Evolutionary conservation across 164 flowering plant species (phyloP), one percentile per base, ranked within the genome.

Genomic region (Cinnamomum micranthum): DNA sequence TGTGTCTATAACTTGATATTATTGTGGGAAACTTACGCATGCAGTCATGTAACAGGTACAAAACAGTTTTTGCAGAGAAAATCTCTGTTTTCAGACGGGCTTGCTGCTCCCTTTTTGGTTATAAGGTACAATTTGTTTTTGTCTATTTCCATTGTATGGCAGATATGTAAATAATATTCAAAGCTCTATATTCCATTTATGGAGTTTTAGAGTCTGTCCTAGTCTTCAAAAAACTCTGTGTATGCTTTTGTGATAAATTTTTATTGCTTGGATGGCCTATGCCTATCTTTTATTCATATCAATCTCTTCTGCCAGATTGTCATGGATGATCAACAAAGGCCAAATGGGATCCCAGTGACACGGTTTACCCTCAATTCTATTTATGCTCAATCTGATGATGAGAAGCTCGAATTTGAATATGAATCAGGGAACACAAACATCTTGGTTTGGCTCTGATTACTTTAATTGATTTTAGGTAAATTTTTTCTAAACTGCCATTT

Each of bases 101-200:
- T n/a, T 94, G 99, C 75, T 94, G 99, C 75, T 95, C 91, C 28
- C 94, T 96, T 75, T 96, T 96, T 82, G 98, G 99, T 77, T 96
- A 96, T 85, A 93, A 94, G 98, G 99, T 96, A 83, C 50, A 17
- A 25, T 55, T 35, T 65, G 28, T 65, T 69, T 59, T 62, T 1
- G 5, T 20, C 35, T 14, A 51, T 58, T 68, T 27, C 51, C 31
- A 63, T 69, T 14, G 28, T 55, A 41, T 55, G n/a, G 7, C 60
- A 55, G 60, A 15, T 41, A 41, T 6, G 47, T 41, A 41, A 41
- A 41, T 41, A 41, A 41, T 41, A 41, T 55, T 22, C 47, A 20
- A 65, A 23, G 51, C 14, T 27, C 52, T 27, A 27, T 35, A 11
- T 15, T 13, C 51, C 13, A 35, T 41, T 50, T n/a, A 69, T 20